Conservation (phyloP, 2,329 filamentous ascomycete species). For the Calonectria ilicicola region DNA sequence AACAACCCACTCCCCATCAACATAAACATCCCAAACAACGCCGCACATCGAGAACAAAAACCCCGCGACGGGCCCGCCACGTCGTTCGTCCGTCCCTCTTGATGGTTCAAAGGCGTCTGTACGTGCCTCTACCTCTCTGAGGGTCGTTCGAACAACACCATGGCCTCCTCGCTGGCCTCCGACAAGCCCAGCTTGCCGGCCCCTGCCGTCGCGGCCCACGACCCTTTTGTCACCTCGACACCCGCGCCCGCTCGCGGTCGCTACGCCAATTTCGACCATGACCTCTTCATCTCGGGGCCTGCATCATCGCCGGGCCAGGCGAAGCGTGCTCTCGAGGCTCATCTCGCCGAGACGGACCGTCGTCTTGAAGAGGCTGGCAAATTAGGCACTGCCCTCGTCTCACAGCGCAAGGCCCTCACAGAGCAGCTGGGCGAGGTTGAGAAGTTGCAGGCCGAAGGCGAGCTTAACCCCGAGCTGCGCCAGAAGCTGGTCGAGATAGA, state of each 20-base stretch:
- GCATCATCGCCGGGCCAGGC: conserved; percentile 85
- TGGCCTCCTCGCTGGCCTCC: conserved; percentile 58
- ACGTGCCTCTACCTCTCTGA: conserved; percentile 40
- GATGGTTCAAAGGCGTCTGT: conserved; percentile 43
- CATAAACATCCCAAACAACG: conserved; percentile 30
- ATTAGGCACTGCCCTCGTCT: conserved; percentile 86
- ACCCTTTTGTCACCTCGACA: conserved; percentile 68
- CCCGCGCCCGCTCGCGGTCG: conserved; percentile 68
- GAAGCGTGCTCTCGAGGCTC: conserved; percentile 88
- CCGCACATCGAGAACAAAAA: conserved; percentile 5
- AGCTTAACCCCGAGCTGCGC: conserved; percentile 85
- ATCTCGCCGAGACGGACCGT: conserved; percentile 91
- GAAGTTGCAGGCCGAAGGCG: conserved; percentile 77
- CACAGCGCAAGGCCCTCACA: conserved; percentile 86
- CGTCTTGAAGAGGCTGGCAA: conserved; percentile 92
- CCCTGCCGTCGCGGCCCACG: conserved; percentile 54
- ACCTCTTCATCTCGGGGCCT: conserved; percentile 83
- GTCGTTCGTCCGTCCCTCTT: conserved; percentile 41
- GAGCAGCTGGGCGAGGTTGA: conserved; percentile 89
- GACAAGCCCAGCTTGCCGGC: conserved; percentile 57
- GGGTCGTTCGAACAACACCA: conserved; percentile 44
- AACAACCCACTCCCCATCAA: conserved; percentile 27
- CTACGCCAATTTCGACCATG: conserved; percentile 85
- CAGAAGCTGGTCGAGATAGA: conserved; percentile 88
- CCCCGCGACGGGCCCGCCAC: conserved; percentile 42